phyloP scores from a whole-genome alignment of 345 rosid species.

The Pugionium dolabratum region DNA sequence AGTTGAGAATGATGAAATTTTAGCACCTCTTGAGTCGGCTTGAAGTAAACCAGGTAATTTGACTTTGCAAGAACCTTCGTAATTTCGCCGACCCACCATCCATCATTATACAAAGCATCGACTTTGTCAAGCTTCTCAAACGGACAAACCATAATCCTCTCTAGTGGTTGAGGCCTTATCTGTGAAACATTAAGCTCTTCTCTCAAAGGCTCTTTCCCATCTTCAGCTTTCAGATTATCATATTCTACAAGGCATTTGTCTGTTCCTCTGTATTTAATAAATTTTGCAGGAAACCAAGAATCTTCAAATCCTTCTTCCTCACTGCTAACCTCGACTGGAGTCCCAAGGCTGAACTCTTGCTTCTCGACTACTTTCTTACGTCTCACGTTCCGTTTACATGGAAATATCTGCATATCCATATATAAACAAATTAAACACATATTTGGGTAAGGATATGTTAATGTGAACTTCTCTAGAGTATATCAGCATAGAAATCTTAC shows the following conservation, averaged over 20 bases:
- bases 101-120: conserved; percentile 76
- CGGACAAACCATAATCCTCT: conserved; percentile 37
- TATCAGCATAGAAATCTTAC: conserved; percentile 18
- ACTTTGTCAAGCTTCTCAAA: conserved; percentile 68
- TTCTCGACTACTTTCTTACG: conserved; percentile 20
- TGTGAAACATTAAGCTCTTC: conserved; percentile 55
- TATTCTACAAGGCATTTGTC: conserved; percentile 64
- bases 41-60: conserved; percentile 57
- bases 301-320: conserved; percentile 86
- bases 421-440: not conserved
- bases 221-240: conserved; percentile 62
- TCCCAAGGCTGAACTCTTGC: conserved; percentile 38
- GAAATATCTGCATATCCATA: conserved; percentile 42
- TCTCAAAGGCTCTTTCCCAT: conserved; percentile 59
- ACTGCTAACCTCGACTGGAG: conserved; percentile 64
- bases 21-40: conserved; percentile 51
- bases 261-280: conserved; percentile 49
- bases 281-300: conserved; percentile 77
- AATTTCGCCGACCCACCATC: conserved; percentile 87
- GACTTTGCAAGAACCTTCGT: conserved; percentile 50
- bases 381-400: conserved; percentile 32
- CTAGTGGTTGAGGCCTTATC: conserved; percentile 76
- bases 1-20: conserved; percentile 59
- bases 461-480: conserved; percentile 13
- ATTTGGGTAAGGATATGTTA: not conserved